Conservation (phyloP, 305 asterid species). For the Striga hermonthica region DNA sequence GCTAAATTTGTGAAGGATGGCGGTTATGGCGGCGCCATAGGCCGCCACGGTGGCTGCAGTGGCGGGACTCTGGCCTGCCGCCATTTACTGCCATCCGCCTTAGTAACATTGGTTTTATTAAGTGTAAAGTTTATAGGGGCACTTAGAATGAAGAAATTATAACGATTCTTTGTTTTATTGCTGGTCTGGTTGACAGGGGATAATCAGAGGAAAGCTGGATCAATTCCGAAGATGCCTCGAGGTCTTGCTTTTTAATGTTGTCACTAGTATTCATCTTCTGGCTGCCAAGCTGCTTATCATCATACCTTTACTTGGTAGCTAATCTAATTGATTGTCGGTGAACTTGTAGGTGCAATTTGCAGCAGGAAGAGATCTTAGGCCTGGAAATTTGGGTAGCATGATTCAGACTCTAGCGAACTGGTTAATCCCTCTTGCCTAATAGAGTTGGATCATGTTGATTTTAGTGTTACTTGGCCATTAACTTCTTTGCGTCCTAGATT, state of each 20-base stretch:
- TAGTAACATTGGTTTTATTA: too few species aligned
- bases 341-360: conserved; percentile 91
- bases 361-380: conserved; percentile 98
- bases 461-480: background rate
- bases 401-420: conserved; percentile 65
- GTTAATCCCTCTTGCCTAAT: conserved; percentile 39
- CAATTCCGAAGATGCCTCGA: conserved; percentile 95
- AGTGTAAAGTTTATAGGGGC: conserved; percentile 3
- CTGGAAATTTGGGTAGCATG: conserved; percentile 87
- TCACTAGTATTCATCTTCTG: conserved; percentile 21
- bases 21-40: too few species aligned
- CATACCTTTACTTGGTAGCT: conserved; percentile 20
- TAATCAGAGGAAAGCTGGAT: conserved; percentile 96
- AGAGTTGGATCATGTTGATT: conserved; percentile 8
- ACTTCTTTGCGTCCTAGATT: background rate
- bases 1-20: too few species aligned
- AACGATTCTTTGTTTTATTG: conserved; percentile 15
- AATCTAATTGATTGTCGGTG: conserved; percentile 12
- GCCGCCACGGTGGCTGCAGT: too few species aligned
- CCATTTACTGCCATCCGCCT: too few species aligned
- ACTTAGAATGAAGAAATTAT: conserved; percentile 21
- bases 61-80: too few species aligned
- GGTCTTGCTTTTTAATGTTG: conserved; percentile 44
- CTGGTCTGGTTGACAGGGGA: conserved; percentile 58
- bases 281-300: background rate